Conservation (phyloP, 106 monocot genomes). For the Dendrobium nobile region DNA sequence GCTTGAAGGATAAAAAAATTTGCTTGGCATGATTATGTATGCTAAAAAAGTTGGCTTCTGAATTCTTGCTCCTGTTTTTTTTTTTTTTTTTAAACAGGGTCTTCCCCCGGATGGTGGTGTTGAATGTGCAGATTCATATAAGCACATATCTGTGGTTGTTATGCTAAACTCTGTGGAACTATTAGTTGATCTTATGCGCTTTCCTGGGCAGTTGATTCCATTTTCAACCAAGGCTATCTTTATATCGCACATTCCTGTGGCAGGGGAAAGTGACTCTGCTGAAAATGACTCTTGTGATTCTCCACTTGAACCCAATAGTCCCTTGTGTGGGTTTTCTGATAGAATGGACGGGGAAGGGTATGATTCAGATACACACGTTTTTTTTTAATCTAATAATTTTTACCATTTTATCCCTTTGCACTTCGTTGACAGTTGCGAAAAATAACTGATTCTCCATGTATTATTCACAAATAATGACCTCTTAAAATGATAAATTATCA, state of each 20-base stretch:
- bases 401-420: neutral
- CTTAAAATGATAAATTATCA: neutral
- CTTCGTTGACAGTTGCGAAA: neutral
- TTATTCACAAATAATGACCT: neutral
- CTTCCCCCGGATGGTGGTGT: constrained; percentile 70
- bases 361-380: neutral
- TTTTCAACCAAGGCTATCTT: constrained; percentile 84
- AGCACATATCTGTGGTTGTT: constrained; percentile 93
- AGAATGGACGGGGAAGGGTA: constrained; percentile 61
- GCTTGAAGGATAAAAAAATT: neutral
- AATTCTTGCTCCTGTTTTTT: neutral
- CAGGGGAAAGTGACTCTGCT: constrained; percentile 95
- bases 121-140: constrained; percentile 73
- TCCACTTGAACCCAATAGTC: constrained; percentile 98
- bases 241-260: constrained; percentile 76
- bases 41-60: neutral
- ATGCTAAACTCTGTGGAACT: constrained; percentile 68
- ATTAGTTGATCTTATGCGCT: constrained; percentile 98
- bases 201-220: constrained; percentile 94
- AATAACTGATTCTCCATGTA: neutral
- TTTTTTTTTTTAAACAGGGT: constrained; percentile 35
- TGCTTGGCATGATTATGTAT: neutral
- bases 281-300: constrained; percentile 99
- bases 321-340: constrained; percentile 62
- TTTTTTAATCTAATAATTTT: neutral